Evolutionary conservation across 2,329 filamentous ascomycete species (phyloP).

Genomic region (Fusarium sambucinum): DNA sequence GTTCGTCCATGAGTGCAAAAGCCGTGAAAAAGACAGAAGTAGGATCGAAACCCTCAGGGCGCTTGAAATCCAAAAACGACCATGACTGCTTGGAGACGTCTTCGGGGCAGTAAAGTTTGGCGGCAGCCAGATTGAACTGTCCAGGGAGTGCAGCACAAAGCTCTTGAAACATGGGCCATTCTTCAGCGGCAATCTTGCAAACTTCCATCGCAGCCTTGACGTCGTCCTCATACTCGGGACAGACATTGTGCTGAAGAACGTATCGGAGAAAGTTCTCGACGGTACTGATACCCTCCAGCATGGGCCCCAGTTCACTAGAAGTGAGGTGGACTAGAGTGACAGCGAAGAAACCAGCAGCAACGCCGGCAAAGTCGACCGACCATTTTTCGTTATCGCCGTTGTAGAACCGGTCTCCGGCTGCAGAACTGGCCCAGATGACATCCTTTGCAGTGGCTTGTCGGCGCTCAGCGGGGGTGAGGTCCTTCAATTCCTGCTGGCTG

Average conservation of each 20-base stretch:
- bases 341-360: slow-evolving; percentile 84
- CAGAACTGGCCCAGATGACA: slow-evolving; percentile 63
- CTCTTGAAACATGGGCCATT: slow-evolving; percentile 71
- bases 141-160: slow-evolving; percentile 73
- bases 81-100: slow-evolving; percentile 46
- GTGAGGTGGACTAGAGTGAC: slow-evolving; percentile 66
- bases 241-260: slow-evolving; percentile 84
- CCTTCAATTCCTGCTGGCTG: slow-evolving; percentile 64
- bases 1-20: slow-evolving; percentile 55
- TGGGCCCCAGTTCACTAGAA: slow-evolving; percentile 64
- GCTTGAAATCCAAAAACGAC: slow-evolving; percentile 45
- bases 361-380: slow-evolving; percentile 82
- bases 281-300: slow-evolving; percentile 72
- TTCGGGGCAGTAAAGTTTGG: slow-evolving; percentile 70
- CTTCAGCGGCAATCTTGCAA: slow-evolving; percentile 74
- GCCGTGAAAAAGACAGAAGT: slow-evolving; percentile 59
- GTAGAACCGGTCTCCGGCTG: slow-evolving; percentile 61
- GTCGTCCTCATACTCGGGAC: slow-evolving; percentile 79
- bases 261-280: slow-evolving; percentile 92
- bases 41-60: slow-evolving; percentile 58
- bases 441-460: slow-evolving; percentile 73
- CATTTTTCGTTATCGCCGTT: slow-evolving; percentile 68
- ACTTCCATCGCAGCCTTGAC: slow-evolving; percentile 74
- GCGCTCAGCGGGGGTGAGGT: slow-evolving; percentile 71
- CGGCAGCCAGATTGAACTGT: slow-evolving; percentile 82